Evolutionary conservation across 768 basidiomycete genomes (phyloP), one percentile per base, ranked within the genome.

Genomic region (Cystofilobasidium bisporidii): DNA sequence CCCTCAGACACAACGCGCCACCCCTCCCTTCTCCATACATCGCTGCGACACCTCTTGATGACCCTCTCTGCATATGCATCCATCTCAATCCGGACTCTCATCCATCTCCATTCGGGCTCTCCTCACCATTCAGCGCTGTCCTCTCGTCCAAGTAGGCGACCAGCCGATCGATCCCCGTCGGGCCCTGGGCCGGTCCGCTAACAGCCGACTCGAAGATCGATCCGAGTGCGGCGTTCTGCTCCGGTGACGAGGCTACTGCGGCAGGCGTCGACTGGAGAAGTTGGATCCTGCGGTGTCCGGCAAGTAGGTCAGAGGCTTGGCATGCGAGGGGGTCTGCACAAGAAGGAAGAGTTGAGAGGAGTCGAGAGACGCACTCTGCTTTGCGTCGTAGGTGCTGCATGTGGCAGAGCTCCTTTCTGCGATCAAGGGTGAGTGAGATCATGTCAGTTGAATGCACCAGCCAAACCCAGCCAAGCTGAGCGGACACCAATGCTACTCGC

Each of bases 371-470:
- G 53, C 18, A 56, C 48, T 67, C 66, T 30, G 66, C 66, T n/a
- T 67, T 67, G 43, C 45, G 30, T 20, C 60, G 48, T 15, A 67
- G 48, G 38, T 67, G 66, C 26, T 61, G 60, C 66, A 67, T 67
- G 48, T 56, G 38, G 10, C 47, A 61, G n/a, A 67, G 66, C 30
- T 67, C 66, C 18, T 38, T 30, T 56, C 66, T 67, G 48, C 10
- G 47, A 48, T 4, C 8, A n/a, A 45, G 32, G 36, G 10, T 8
- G 33, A 28, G 18, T 26, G 24, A 20, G 60, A 18, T n/a, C n/a
- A n/a, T n/a, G n/a, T n/a, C n/a, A n/a, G n/a, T n/a, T n/a, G n/a
- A n/a, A n/a, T n/a, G n/a, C n/a, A n/a, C n/a, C n/a, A n/a, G n/a
- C n/a, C n/a, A n/a, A n/a, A n/a, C n/a, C n/a, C n/a, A n/a, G n/a